These are phyloP conservation scores for Salvia sclarea DNA, from an alignment of 305 asterid species.

Conservation along the genomic window DNA sequence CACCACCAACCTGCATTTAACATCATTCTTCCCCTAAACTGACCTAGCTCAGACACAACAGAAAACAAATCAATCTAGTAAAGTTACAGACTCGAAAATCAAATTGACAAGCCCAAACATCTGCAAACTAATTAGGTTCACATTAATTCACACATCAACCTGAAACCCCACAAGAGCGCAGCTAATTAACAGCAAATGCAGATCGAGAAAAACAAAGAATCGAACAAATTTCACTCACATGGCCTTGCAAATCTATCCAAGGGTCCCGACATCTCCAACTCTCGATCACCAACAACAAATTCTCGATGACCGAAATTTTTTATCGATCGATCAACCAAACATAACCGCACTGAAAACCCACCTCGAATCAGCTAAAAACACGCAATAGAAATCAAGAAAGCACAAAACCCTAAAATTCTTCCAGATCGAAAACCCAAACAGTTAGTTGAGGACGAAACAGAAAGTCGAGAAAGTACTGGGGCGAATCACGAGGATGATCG, in stretches of 20 bases:
- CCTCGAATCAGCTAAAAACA: conserved; percentile 28
- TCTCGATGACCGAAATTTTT: conserved; percentile 34
- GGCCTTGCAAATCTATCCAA: conserved; percentile 74
- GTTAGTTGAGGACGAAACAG: not conserved
- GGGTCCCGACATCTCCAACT: conserved; percentile 58
- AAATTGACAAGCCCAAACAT: not conserved
- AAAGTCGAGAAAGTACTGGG: conserved; percentile 19
- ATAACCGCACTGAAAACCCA: conserved; percentile 30
- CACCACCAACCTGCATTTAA: too few species aligned
- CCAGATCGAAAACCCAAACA: conserved; percentile 29
- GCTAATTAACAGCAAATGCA: conserved; percentile 31
- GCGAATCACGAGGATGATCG: conserved; percentile 43
- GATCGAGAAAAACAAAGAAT: conserved; percentile 23
- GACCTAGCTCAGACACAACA: not conserved
- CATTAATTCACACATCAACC: conserved; percentile 3
- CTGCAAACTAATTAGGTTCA: not conserved
- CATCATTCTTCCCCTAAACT: not conserved
- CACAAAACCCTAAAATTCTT: conserved; percentile 9
- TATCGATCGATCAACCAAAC: conserved; percentile 30
- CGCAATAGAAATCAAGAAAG: not conserved
- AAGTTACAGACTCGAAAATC: not conserved
- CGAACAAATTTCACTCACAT: conserved; percentile 45
- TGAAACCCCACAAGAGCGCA: conserved; percentile 12
- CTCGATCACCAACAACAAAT: conserved; percentile 38
- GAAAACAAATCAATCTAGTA: conserved; percentile 1